phyloP scores from a whole-genome alignment of 257 asterid species.

The Perilla frutescens region DNA sequence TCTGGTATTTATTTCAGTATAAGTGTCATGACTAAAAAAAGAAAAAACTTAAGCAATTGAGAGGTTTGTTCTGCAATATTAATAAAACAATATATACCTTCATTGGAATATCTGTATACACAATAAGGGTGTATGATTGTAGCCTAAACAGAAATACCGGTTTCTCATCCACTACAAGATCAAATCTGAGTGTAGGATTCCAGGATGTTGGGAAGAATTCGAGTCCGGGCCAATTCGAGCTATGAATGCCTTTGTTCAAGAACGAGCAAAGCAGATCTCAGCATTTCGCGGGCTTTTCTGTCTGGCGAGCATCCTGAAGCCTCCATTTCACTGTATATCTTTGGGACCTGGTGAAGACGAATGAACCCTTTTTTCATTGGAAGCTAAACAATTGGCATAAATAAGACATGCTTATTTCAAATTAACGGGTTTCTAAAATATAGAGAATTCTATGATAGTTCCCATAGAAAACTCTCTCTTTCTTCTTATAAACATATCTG shows the following conservation, averaged over 20 bases:
- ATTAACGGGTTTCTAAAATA: too few relatives aligned
- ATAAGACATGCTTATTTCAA: too few relatives aligned
- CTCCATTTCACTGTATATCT: constrained; percentile 87
- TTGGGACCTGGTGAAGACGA: constrained; percentile 60
- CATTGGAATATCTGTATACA: neutral
- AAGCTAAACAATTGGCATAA: neutral
- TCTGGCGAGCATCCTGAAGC: constrained; percentile 88
- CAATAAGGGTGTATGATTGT: neutral
- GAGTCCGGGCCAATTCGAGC: neutral
- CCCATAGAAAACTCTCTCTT: too few relatives aligned
- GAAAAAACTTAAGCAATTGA: too few relatives aligned
- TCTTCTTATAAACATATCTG: too few relatives aligned
- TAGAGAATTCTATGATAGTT: too few relatives aligned
- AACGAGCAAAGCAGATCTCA: constrained; percentile 59
- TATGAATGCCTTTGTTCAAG: constrained; percentile 60
- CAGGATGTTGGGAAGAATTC: too few relatives aligned
- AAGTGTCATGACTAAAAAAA: too few relatives aligned
- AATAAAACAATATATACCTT: neutral
- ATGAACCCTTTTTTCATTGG: constrained; percentile 3
- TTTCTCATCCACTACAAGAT: neutral
- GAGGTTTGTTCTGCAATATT: too few relatives aligned
- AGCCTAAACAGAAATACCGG: neutral
- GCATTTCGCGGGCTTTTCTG: constrained; percentile 85
- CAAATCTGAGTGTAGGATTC: too few relatives aligned
- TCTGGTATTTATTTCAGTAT: too few relatives aligned